Percentiles rank a stretch among this genome's conserved stretches.
phyloP scores from a whole-genome alignment of 1,284 basidiomycete genomes.

The Cutaneotrichosporon daszewskae region DNA sequence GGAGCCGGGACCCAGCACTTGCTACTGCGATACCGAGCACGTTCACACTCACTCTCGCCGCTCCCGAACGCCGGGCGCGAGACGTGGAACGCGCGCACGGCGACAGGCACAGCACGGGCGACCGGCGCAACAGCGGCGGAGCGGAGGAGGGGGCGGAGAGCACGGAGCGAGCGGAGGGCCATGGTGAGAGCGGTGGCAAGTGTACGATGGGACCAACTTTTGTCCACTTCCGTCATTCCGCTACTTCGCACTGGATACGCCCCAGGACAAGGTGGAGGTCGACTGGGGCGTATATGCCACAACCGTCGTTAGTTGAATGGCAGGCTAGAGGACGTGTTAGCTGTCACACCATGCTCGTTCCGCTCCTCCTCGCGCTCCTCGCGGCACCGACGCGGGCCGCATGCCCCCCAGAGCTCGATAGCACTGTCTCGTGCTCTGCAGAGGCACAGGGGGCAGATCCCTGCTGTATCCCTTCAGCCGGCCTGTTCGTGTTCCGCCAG shows the following conservation, averaged over 20 bases:
- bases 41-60: slow-evolving; percentile 44
- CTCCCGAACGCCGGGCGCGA: slow-evolving; percentile 30
- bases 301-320: no score
- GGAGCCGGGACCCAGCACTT: background rate
- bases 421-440: slow-evolving; percentile 27
- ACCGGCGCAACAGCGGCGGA: slow-evolving; percentile 11
- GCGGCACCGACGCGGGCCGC: background rate
- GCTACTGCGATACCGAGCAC: background rate
- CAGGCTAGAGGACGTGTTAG: no score
- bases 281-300: no score
- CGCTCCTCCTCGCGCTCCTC: background rate
- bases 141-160: slow-evolving; percentile 28
- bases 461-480: slow-evolving; percentile 38
- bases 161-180: slow-evolving; percentile 14
- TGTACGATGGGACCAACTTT: no score
- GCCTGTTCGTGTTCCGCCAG: slow-evolving; percentile 42
- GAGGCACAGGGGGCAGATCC: slow-evolving; percentile 21
- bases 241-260: no score
- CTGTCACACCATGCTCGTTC: background rate
- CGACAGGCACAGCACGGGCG: slow-evolving; percentile 8
- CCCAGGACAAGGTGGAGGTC: background rate
- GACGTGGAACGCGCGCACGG: slow-evolving; percentile 29
- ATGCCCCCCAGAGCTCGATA: background rate
- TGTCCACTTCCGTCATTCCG: no score
- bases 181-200: slow-evolving; percentile 1